Base-by-base conservation (phyloP, 2,329 filamentous ascomycete species). In the Madurella mycetomatis region DNA sequence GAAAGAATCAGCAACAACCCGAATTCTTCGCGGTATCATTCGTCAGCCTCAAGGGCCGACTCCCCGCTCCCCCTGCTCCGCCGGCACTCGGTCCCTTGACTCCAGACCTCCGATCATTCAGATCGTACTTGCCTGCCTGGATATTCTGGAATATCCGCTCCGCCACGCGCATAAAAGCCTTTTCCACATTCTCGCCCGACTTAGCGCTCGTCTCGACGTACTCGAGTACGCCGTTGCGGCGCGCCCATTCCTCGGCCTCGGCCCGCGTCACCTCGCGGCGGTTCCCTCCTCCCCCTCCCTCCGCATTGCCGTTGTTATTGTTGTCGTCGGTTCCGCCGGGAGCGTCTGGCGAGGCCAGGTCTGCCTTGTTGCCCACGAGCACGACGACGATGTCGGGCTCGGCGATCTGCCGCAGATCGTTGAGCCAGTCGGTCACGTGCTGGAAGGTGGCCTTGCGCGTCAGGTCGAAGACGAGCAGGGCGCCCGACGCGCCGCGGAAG, bases 191-290 rank as follows among this genome's bases (percentile, higher is more conserved):
- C 68, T 95, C 90, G 49, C 94, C 94, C 58, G 87, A 95, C 78
- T 97, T 99, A 47, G 94, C 94, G 62, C 87, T 92, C 40, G 94
- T 99, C 76, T 99, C 94, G 59, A 97, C 90, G 69, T 97, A 97
- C 68, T 92, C 85, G 67, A 96, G 83, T 25, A 97, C 86, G 55
- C 88, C 88, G 71, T 97, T 96, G 62, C 79, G 75, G 56, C 79
- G 79, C 57, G 91, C 95, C 94, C 94, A 99, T 55, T 88, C 88
- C 67, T 92, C 85, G 2, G 94, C 94, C 73, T 97, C 92, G 62
- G 87, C 80, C 49, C 76, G 77, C 0, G 87, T 89, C 25, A 97
- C 91, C 68, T 95, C 87, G 53, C 92, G 81, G 72, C 85, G 83
- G 65, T 87, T 88, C 48, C 78, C 70, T 12, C 72, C 70, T 19